These are phyloP conservation scores for Lachnellula suecica DNA, from an alignment of 2,329 filamentous ascomycete species.

Conservation along the genomic window DNA sequence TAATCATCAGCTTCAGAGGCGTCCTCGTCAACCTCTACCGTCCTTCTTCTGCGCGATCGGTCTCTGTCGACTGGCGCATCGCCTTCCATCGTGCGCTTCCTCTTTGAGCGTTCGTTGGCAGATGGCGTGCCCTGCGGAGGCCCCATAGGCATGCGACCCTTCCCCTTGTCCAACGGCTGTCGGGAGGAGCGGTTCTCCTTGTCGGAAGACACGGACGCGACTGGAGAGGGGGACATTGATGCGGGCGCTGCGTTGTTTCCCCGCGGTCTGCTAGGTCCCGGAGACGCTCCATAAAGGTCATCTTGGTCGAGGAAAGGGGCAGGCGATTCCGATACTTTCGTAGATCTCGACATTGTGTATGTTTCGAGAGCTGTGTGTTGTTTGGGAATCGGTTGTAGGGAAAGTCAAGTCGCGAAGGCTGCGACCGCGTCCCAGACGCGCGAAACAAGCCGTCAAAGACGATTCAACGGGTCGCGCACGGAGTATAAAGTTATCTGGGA, in stretches of 20 bases:
- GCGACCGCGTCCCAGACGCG: background rate
- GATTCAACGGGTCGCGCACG: background rate
- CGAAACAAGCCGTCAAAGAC: background rate
- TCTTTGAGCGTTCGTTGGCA: constrained; percentile 15
- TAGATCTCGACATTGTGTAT: constrained; percentile 16
- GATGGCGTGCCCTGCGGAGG: constrained; percentile 22
- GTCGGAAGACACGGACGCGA: constrained; percentile 40
- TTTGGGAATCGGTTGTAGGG: background rate
- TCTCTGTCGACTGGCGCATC: constrained; percentile 19
- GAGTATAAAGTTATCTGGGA: no score
- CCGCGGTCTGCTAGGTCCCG: constrained; percentile 21
- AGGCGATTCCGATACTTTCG: constrained; percentile 30
- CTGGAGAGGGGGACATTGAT: constrained; percentile 33
- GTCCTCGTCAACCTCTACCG: constrained; percentile 31
- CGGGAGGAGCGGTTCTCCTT: constrained; percentile 45
- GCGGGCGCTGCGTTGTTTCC: constrained; percentile 8
- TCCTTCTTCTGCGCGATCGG: constrained; percentile 29
- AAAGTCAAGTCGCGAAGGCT: background rate
- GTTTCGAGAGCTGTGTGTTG: background rate
- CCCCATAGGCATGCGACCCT: constrained; percentile 38
- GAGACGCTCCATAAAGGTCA: constrained; percentile 32
- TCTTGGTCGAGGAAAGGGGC: constrained; percentile 26
- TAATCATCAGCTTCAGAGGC: constrained; percentile 51
- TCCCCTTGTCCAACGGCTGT: constrained; percentile 40
- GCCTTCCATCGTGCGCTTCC: constrained; percentile 25